phyloP scores from a whole-genome alignment of 345 rosid species.

The Sisymbrium irio region DNA sequence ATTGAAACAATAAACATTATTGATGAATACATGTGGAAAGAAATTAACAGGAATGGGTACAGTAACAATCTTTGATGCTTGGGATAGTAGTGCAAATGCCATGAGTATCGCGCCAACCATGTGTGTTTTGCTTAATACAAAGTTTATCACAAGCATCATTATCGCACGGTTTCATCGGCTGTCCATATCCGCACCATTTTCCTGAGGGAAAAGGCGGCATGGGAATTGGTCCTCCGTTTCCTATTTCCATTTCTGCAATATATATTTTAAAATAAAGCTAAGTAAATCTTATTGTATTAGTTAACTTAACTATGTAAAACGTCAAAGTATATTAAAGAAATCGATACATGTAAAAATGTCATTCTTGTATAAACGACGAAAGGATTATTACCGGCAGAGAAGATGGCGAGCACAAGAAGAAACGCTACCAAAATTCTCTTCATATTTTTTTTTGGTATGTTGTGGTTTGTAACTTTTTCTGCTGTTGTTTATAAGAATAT shows the following conservation, averaged over 20 bases:
- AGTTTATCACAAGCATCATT: background rate
- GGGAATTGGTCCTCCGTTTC: background rate
- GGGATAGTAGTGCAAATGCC: slow-evolving; percentile 6
- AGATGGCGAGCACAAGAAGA: slow-evolving; percentile 4
- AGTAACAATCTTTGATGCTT: background rate
- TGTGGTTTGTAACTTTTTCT: background rate
- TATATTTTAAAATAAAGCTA: too few species aligned
- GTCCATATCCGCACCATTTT: slow-evolving; percentile 1
- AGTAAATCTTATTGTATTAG: too few species aligned
- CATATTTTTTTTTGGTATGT: background rate
- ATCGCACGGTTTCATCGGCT: background rate
- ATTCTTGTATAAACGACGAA: background rate
- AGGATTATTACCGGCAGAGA: background rate
- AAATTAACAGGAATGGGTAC: slow-evolving; percentile 16
- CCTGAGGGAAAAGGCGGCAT: background rate
- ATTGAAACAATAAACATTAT: background rate
- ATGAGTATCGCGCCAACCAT: background rate
- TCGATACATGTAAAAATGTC: background rate
- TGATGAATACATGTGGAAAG: background rate
- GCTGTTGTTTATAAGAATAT: background rate
- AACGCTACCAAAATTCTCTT: slow-evolving; percentile 5
- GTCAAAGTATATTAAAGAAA: background rate
- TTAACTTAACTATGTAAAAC: too few species aligned
- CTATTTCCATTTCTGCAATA: slow-evolving; percentile 5
- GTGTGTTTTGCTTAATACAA: background rate